These are phyloP conservation scores for Curvularia eragrostidis DNA, from an alignment of 2,329 filamentous ascomycete species.

Conservation along the genomic window DNA sequence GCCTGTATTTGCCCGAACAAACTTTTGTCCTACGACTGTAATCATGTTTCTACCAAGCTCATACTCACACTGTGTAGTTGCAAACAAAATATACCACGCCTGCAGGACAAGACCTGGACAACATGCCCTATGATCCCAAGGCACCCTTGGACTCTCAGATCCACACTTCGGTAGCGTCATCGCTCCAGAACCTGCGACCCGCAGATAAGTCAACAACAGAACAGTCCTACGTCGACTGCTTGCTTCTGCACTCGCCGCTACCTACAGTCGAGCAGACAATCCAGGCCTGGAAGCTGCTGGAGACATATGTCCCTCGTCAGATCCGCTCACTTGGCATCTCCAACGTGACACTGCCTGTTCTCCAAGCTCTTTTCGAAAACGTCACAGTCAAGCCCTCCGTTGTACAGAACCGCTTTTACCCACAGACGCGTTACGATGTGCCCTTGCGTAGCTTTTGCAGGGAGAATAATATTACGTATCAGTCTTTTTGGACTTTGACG, in stretches of 20 bases:
- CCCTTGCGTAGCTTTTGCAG: constrained; percentile 64
- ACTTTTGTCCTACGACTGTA: too few relatives aligned
- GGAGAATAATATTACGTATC: constrained; percentile 61
- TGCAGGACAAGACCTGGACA: constrained; percentile 64
- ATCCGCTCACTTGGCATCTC: constrained; percentile 77
- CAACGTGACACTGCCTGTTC: constrained; percentile 67
- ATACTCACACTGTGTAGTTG: constrained; percentile 55
- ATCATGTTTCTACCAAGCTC: too few relatives aligned
- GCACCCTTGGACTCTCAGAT: constrained; percentile 69
- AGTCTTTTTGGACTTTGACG: constrained; percentile 68
- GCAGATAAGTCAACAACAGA: constrained; percentile 43
- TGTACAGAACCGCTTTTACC: constrained; percentile 79
- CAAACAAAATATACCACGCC: constrained; percentile 84
- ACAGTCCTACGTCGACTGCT: constrained; percentile 62
- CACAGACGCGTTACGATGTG: constrained; percentile 65
- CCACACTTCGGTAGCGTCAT: constrained; percentile 69
- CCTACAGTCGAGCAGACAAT: constrained; percentile 61
- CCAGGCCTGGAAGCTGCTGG: constrained; percentile 70
- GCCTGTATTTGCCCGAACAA: too few relatives aligned
- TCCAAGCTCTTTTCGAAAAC: constrained; percentile 60
- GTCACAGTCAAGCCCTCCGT: constrained; percentile 63
- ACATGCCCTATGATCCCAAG: constrained; percentile 68
- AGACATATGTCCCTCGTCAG: constrained; percentile 68
- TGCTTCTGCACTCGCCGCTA: constrained; percentile 66
- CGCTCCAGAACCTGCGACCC: constrained; percentile 65